These are phyloP conservation scores for Penicillium lagena DNA, from an alignment of 495 filamentous ascomycete species.

Conservation along the genomic window DNA sequence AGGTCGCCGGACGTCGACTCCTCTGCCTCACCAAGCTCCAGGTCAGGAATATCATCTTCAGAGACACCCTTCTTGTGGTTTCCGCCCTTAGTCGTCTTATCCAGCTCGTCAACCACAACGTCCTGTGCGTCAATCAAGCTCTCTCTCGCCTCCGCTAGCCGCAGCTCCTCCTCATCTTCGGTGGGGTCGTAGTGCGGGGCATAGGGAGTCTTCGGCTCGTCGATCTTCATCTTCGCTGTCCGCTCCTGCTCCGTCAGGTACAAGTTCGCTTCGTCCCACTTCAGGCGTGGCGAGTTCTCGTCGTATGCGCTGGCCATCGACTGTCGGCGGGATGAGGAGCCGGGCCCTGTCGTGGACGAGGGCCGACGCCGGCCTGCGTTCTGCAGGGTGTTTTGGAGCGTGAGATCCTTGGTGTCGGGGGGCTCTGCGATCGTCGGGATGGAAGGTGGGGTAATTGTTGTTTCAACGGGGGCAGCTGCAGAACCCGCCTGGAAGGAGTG, in stretches of 20 bases:
- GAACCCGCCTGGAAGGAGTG: slow-evolving; percentile 24
- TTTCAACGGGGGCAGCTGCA: background rate
- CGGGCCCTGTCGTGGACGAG: slow-evolving; percentile 59
- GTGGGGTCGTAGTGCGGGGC: slow-evolving; percentile 83
- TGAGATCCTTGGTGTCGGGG: slow-evolving; percentile 68
- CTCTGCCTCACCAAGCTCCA: slow-evolving; percentile 94
- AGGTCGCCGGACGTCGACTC: slow-evolving; percentile 38
- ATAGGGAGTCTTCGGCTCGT: slow-evolving; percentile 96
- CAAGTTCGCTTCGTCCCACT: slow-evolving; percentile 97
- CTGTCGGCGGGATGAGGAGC: slow-evolving; percentile 60
- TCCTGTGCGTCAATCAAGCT: slow-evolving; percentile 49
- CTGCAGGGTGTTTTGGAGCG: slow-evolving; percentile 84
- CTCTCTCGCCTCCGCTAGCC: slow-evolving; percentile 27
- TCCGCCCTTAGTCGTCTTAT: slow-evolving; percentile 38
- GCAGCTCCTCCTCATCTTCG: slow-evolving; percentile 75
- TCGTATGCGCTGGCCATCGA: slow-evolving; percentile 44
- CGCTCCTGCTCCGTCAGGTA: slow-evolving; percentile 95
- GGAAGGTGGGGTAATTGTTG: slow-evolving; percentile 15
- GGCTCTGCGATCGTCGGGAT: slow-evolving; percentile 22
- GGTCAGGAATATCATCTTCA: slow-evolving; percentile 81
- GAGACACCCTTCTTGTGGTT: slow-evolving; percentile 30
- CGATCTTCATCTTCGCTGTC: slow-evolving; percentile 95
- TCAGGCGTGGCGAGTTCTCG: slow-evolving; percentile 66
- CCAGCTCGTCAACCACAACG: slow-evolving; percentile 66
- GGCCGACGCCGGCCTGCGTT: slow-evolving; percentile 89